A percentile compares a stretch with the other conserved stretches of the same genome.
phyloP scores from a whole-genome alignment of 345 rosid genomes.

The Theobroma cacao region DNA sequence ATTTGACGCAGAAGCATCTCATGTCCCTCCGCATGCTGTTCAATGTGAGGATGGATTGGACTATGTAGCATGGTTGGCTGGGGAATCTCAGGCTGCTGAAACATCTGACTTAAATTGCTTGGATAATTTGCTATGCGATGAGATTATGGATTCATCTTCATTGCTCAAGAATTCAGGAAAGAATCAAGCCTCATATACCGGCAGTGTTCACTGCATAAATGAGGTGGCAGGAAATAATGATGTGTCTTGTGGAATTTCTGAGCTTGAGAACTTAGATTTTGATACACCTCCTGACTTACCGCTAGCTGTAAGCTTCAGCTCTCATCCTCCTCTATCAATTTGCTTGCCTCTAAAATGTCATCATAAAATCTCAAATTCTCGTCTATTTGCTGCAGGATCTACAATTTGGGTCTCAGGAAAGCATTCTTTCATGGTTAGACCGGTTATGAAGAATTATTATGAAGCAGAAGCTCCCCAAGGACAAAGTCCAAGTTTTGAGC shows the following conservation, averaged over 20 bases:
- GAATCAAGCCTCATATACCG: slow-evolving; percentile 23
- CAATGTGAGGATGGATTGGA: slow-evolving; percentile 26
- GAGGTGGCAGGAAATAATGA: slow-evolving; percentile 22
- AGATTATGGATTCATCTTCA: slow-evolving; percentile 39
- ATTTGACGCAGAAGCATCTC: slow-evolving; percentile 29
- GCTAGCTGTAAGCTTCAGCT: slow-evolving; percentile 51
- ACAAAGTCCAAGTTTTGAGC: slow-evolving; percentile 17
- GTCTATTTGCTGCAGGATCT: slow-evolving; percentile 39
- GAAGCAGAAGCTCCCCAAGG: neutral
- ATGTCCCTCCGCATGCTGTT: slow-evolving; percentile 10
- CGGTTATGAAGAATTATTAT: slow-evolving; percentile 35
- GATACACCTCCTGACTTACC: slow-evolving; percentile 74
- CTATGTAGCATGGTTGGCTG: slow-evolving; percentile 46
- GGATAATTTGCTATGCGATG: slow-evolving; percentile 53
- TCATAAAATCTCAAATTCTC: neutral
- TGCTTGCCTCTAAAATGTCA: neutral
- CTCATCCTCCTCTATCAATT: neutral
- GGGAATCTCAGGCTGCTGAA: slow-evolving; percentile 67
- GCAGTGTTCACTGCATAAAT: neutral
- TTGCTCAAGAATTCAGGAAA: slow-evolving; percentile 24
- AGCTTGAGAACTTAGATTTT: slow-evolving; percentile 63
- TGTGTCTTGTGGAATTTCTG: slow-evolving; percentile 45
- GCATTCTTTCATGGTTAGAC: slow-evolving; percentile 65
- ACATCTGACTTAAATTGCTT: slow-evolving; percentile 29
- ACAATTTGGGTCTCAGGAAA: slow-evolving; percentile 74